phyloP scores from a whole-genome alignment of 1,139 yeast genomes.

The Saccharomycopsis phalli region DNA sequence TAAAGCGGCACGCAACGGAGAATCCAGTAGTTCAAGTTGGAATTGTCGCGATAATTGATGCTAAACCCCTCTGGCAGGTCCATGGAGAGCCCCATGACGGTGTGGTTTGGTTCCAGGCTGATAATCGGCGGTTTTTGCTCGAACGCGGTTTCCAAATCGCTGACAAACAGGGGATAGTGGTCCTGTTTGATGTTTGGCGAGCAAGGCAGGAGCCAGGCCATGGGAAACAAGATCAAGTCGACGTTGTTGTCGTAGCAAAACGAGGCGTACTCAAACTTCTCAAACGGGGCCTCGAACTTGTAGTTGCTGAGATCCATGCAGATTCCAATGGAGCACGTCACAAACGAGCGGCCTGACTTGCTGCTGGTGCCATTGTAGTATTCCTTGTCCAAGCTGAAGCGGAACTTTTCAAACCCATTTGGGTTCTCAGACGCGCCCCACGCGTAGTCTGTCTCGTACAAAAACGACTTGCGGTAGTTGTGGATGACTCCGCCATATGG shows the following conservation, averaged over 20 bases:
- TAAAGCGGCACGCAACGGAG: slow-evolving; percentile 15
- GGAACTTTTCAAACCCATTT: slow-evolving; percentile 38
- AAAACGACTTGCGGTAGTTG: slow-evolving; percentile 69
- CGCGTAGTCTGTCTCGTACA: slow-evolving; percentile 68
- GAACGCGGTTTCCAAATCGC: background rate
- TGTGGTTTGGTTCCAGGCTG: background rate
- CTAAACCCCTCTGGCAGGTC: background rate
- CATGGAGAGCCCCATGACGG: background rate
- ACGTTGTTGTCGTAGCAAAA: slow-evolving; percentile 42
- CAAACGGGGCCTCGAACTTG: slow-evolving; percentile 72
- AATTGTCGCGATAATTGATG: background rate
- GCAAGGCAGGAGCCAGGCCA: slow-evolving; percentile 72
- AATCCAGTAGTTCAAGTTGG: slow-evolving; percentile 16
- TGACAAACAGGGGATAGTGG: background rate
- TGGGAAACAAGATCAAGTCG: slow-evolving; percentile 62
- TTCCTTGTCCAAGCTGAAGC: slow-evolving; percentile 31
- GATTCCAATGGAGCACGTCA: slow-evolving; percentile 62
- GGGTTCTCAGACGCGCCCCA: slow-evolving; percentile 81
- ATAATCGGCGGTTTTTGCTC: background rate
- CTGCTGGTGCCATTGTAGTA: slow-evolving; percentile 24
- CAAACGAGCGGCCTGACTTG: slow-evolving; percentile 23
- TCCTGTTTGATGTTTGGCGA: slow-evolving; percentile 30
- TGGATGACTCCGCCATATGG: slow-evolving; percentile 50
- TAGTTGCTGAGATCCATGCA: slow-evolving; percentile 94
- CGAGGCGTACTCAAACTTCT: slow-evolving; percentile 60